Evolutionary conservation across 2,329 filamentous ascomycete genomes (phyloP), one percentile per base, ranked within the genome.

Genomic region (Dichotomopilus funicola): DNA sequence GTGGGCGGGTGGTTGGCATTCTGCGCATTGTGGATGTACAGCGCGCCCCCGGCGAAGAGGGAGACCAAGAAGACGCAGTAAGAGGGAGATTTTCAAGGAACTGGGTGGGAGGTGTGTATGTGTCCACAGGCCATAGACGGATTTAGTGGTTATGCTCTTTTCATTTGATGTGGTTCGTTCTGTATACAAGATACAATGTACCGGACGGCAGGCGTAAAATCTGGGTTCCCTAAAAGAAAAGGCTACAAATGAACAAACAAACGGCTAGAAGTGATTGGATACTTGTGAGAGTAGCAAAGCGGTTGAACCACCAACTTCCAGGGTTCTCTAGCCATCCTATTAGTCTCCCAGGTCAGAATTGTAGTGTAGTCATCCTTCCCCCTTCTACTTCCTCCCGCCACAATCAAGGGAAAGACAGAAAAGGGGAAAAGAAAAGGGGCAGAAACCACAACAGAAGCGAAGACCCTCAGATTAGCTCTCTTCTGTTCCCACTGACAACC

Each of bases 11-110:
- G 91, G 81, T 62, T 97, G 60, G 82, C 77, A 0, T 97, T 99
- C 73, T 88, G 91, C 51, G 82, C 84, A 11, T 66, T 97, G 38
- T 99, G 94, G 94, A 77, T 99, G 71, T 99, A 80, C 66, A 82
- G 79, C 66, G 75, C 75, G 66, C 80, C 80, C 2, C 66, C 68
- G 2, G 67, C 65, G 27, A 64, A 65, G 55, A 63, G 63, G 38
- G 66, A 62, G 42, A 64, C 56, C 35, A 79, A 79, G 72, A 79
- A 79, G 74, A 74, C 67, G 43, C 74, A 78, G 68, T 80, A 37
- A 56, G 11, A 9, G 44, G 34, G 40, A 33, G 8, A 5, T 31
- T 9, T 2, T 13, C 8, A 12, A 7, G 33, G 19, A 11, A 8
- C 6, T 47, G 34, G 45, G n/a, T 13, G 36, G 37, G 11, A 7